A percentile compares a stretch with the other conserved stretches of the same genome.
phyloP scores from a whole-genome alignment of 768 basidiomycete genomes.

The Termitomyces bulborhizus region DNA sequence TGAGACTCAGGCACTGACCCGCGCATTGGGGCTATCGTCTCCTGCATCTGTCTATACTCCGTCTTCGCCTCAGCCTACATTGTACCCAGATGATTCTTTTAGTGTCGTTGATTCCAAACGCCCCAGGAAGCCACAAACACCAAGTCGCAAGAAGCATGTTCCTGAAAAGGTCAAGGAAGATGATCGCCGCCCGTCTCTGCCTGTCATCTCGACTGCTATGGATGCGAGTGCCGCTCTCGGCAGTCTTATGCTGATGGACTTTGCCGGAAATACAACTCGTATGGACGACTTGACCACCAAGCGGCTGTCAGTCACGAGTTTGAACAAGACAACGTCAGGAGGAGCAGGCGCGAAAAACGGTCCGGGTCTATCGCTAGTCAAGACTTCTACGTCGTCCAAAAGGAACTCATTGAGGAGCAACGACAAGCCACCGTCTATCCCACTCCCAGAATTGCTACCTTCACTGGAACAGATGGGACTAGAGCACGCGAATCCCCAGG shows the following conservation, averaged over 20 bases:
- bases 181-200: constrained; percentile 16
- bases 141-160: constrained; percentile 7
- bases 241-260: constrained; percentile 59
- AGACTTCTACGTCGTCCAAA: not conserved
- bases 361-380: not conserved
- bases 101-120: constrained; percentile 42
- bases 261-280: constrained; percentile 18
- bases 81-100: constrained; percentile 71
- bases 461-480: constrained; percentile 76
- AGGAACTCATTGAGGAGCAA: constrained; percentile 22
- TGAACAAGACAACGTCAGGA: constrained; percentile 21
- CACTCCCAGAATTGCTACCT: constrained; percentile 68
- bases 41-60: constrained; percentile 28
- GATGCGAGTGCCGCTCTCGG: constrained; percentile 48
- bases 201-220: constrained; percentile 17
- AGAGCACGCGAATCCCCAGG: constrained; percentile 54
- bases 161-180: constrained; percentile 14
- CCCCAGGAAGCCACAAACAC: constrained; percentile 11
- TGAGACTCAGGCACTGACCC: constrained; percentile 30
- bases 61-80: constrained; percentile 51
- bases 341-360: not conserved
- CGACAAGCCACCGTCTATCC: constrained; percentile 73
- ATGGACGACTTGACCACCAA: constrained; percentile 6
- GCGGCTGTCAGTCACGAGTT: constrained; percentile 17
- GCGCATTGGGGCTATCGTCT: constrained; percentile 32